Evolutionary conservation across 2,329 filamentous ascomycete genomes (phyloP).

Genomic region (Cladophialophora yegresii): DNA sequence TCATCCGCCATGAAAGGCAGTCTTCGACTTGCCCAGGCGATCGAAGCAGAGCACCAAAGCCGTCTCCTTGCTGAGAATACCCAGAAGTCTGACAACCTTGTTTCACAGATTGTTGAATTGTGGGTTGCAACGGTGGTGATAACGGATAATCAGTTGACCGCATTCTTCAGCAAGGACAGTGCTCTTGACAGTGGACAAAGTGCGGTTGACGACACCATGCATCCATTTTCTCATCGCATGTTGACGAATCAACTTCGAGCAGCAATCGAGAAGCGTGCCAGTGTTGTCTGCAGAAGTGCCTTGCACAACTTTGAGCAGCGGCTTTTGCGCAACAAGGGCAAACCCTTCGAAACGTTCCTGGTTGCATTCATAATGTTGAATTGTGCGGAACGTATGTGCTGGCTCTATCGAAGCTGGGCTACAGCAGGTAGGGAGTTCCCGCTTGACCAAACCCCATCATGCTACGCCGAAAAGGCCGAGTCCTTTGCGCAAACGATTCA

Average conservation of each 20-base stretch:
- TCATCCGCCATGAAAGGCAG: conserved; percentile 50
- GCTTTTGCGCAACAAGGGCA: conserved; percentile 56
- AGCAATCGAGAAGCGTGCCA: conserved; percentile 57
- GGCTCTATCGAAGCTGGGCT: conserved; percentile 58
- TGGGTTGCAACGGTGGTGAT: conserved; percentile 60
- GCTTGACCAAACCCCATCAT: conserved; percentile 54
- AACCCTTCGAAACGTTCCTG: conserved; percentile 62
- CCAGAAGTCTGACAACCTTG: conserved; percentile 46
- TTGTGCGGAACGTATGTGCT: conserved; percentile 62
- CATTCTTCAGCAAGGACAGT: conserved; percentile 50
- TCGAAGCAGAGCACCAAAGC: conserved; percentile 15
- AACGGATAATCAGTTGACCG: conserved; percentile 44
- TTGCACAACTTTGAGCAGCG: conserved; percentile 63
- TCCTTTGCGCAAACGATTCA: conserved; percentile 60
- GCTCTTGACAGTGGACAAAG: conserved; percentile 39
- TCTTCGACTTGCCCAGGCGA: conserved; percentile 14
- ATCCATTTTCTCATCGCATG: conserved; percentile 51
- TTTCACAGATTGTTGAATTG: conserved; percentile 57
- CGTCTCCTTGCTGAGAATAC: background rate
- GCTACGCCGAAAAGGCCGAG: conserved; percentile 59
- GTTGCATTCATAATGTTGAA: conserved; percentile 60
- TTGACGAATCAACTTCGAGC: conserved; percentile 58
- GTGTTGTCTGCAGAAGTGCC: conserved; percentile 55
- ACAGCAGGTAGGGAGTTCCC: conserved; percentile 48
- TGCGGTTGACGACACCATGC: conserved; percentile 42